A percentile compares a stretch with the other conserved stretches of the same genome.
Conservation (phyloP, 768 basidiomycete species). For the Vararia minispora region DNA sequence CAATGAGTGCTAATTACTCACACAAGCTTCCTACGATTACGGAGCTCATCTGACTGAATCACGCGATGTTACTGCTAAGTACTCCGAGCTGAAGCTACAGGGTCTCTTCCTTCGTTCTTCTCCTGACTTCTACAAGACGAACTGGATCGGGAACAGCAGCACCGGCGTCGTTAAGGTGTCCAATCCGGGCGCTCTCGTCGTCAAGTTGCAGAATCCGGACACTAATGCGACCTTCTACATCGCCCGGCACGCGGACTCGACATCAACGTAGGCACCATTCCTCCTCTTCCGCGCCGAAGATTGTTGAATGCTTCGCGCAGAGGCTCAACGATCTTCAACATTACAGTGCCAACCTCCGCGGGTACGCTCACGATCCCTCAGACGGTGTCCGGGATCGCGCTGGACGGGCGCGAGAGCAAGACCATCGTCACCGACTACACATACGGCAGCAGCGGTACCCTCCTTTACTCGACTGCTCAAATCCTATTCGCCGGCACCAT, state of each 20-base stretch:
- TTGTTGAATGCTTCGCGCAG: conserved; percentile 20
- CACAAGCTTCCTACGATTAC: conserved; percentile 64
- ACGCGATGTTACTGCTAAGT: conserved; percentile 56
- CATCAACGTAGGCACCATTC: conserved; percentile 43
- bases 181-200: conserved; percentile 45
- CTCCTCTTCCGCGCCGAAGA: not conserved
- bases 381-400: conserved; percentile 39
- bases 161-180: conserved; percentile 32
- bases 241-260: conserved; percentile 54
- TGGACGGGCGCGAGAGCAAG: conserved; percentile 65
- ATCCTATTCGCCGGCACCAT: conserved; percentile 53
- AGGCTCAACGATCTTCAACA: conserved; percentile 39
- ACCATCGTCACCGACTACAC: conserved; percentile 61
- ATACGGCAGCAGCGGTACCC: conserved; percentile 46
- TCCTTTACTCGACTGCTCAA: conserved; percentile 64
- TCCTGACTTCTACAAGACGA: conserved; percentile 70
- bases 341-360: conserved; percentile 44
- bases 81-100: conserved; percentile 67
- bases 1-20: not conserved
- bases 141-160: conserved; percentile 55
- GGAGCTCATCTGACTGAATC: conserved; percentile 63
- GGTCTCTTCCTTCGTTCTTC: conserved; percentile 72
- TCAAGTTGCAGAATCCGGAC: conserved; percentile 58
- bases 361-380: conserved; percentile 48
- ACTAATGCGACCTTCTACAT: conserved; percentile 58